phyloP scores from a whole-genome alignment of 2,329 filamentous ascomycete genomes.

The Talaromyces sp. region DNA sequence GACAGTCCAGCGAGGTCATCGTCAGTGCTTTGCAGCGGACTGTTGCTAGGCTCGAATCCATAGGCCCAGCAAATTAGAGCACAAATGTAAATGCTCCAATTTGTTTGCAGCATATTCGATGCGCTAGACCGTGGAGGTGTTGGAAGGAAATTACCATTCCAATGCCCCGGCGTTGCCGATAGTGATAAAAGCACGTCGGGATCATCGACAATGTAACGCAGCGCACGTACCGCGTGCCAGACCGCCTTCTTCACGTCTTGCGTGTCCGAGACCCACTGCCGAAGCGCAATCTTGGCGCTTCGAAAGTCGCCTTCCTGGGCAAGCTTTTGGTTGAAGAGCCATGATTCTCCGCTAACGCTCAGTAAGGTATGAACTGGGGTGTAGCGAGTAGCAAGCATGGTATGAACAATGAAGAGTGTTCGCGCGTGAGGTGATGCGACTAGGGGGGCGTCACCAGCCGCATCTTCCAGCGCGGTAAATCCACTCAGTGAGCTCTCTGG shows the following conservation, averaged over 20 bases:
- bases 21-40: constrained; percentile 8
- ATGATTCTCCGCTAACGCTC: constrained; percentile 31
- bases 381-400: constrained; percentile 23
- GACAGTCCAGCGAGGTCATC: constrained; percentile 3
- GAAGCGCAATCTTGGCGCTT: constrained; percentile 23
- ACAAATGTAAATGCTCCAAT: constrained; percentile 29
- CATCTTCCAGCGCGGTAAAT: constrained; percentile 12
- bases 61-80: constrained; percentile 31
- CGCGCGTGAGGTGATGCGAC: constrained; percentile 9
- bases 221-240: constrained; percentile 26
- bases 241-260: constrained; percentile 23
- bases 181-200: neutral
- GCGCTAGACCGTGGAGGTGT: constrained; percentile 2
- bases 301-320: constrained; percentile 26
- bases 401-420: constrained; percentile 25
- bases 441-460: neutral
- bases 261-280: constrained; percentile 23
- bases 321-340: constrained; percentile 31
- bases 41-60: constrained; percentile 13
- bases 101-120: constrained; percentile 25
- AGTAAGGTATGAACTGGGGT: constrained; percentile 27
- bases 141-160: constrained; percentile 1
- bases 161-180: neutral
- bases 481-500: constrained; percentile 11
- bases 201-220: constrained; percentile 14